These are phyloP conservation scores for Scheffersomyces amazonensis DNA, from an alignment of 805 yeast species.

Conservation along the genomic window DNA sequence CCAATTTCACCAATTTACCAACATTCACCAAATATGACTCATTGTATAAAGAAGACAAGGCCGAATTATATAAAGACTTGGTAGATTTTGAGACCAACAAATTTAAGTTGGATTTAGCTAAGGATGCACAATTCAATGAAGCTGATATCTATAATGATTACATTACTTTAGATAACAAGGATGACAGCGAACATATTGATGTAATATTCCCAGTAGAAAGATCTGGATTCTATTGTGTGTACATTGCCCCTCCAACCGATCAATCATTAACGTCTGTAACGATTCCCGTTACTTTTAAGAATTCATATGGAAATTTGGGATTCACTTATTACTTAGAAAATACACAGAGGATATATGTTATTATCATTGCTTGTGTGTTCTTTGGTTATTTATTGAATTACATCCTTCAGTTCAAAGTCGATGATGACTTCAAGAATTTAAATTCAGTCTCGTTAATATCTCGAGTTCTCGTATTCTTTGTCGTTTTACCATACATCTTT, in stretches of 20 bases:
- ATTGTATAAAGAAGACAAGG: conserved; percentile 5
- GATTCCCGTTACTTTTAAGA: conserved; percentile 17
- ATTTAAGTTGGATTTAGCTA: conserved; percentile 9
- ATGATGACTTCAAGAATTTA: conserved; percentile 23
- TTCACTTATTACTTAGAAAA: conserved; percentile 14
- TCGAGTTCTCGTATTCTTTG: conserved; percentile 22
- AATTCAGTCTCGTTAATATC: conserved; percentile 26
- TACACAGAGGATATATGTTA: conserved; percentile 11
- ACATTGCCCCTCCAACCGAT: conserved; percentile 20
- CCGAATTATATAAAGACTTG: conserved; percentile 7
- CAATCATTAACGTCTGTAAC: conserved; percentile 7
- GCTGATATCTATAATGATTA: conserved; percentile 7
- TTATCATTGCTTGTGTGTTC: conserved; percentile 12
- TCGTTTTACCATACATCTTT: conserved; percentile 17
- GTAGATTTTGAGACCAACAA: conserved; percentile 12
- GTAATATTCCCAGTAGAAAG: conserved; percentile 13
- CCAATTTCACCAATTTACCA: conserved; percentile 17
- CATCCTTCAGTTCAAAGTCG: conserved; percentile 22
- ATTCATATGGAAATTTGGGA: conserved; percentile 24
- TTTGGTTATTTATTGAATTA: conserved; percentile 20
- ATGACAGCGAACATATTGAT: conserved; percentile 5
- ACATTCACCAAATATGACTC: conserved; percentile 10
- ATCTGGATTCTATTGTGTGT: conserved; percentile 30
- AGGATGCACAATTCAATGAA: conserved; percentile 5
- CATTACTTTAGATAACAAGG: conserved; percentile 3